Conservation (phyloP, 2,329 filamentous ascomycete species). For the Ascochyta clinopodiicola region DNA sequence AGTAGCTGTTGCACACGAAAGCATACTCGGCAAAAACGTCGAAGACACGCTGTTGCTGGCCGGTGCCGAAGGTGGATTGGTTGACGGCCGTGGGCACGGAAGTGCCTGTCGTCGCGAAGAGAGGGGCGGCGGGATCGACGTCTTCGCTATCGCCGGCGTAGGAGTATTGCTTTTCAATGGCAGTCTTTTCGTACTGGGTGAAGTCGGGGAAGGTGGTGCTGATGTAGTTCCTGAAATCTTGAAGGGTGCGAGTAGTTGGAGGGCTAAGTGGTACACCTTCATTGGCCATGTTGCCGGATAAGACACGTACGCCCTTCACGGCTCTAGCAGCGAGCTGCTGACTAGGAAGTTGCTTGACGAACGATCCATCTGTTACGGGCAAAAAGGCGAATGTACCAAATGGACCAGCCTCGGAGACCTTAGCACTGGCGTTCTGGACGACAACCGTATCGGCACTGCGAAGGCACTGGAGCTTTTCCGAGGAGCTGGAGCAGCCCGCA, state of each 20-base stretch:
- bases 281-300: conserved; percentile 46
- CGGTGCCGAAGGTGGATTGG: conserved; percentile 39
- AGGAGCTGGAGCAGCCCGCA: conserved; percentile 33
- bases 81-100: conserved; percentile 35
- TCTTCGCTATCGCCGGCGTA: conserved; percentile 34
- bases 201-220: conserved; percentile 45
- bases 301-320: conserved; percentile 36
- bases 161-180: conserved; percentile 37
- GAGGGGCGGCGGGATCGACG: conserved; percentile 30
- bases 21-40: conserved; percentile 55
- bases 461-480: conserved; percentile 37
- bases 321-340: conserved; percentile 32
- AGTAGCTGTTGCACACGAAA: conserved; percentile 51
- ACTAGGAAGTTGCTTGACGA: conserved; percentile 47
- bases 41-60: conserved; percentile 48
- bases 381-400: conserved; percentile 53
- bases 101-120: conserved; percentile 36
- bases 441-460: conserved; percentile 30
- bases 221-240: conserved; percentile 41
- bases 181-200: conserved; percentile 33
- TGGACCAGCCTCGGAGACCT: conserved; percentile 40
- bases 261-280: conserved; percentile 51
- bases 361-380: conserved; percentile 50
- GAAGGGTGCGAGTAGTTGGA: conserved; percentile 33
- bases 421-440: conserved; percentile 39